Base-by-base conservation (phyloP, 2,329 filamentous ascomycete species). In the Teratosphaeria nubilosa region DNA sequence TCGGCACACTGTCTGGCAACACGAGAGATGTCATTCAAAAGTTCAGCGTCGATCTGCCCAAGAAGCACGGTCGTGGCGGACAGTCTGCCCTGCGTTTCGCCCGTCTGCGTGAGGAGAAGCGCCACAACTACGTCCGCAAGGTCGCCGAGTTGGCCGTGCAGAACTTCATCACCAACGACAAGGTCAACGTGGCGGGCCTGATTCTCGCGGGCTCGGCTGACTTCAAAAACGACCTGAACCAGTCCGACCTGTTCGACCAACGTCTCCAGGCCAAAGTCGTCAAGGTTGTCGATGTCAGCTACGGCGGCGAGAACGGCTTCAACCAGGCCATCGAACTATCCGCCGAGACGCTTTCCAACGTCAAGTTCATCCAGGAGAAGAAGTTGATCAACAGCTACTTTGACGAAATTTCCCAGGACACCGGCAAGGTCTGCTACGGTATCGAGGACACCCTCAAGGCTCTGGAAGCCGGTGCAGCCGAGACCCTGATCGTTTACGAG, bases 351-450 rank as follows among this genome's bases (percentile, higher is more conserved):
- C 83, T 99, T 53, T 89, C 91, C 76, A 99, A 97, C 73, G 94
- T 99, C 83, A 99, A 99, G 79, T 99, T 99, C 75, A 96, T 99
- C 74, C 94, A 99, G 77, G 94, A 99, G 83, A 99, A 99, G 87
- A 99, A 96, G 80, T 85, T 99, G 63, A 99, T 99, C 71, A 92
- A 92, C 74, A 91, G 89, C 73, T 99, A 99, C 81, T 99, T 99
- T 70, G 91, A 99, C 74, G 92, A 99, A 77, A 97, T 99, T 71
- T 96, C 90, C 74, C 91, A 96, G 76, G 94, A 99, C 72, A 96
- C 88, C 56, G 94, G 94, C 67, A 94, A 91, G 72, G 86, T 99
- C 66, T 99, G 94, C 81, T 99, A 99, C 75, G 91, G 94, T 81
- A 87, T 99, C 62, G 94, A 97, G 1, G 95, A 99, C 73, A 99